Base-by-base conservation (phyloP, 2,329 filamentous ascomycete species). In the Pyrenochaeta sp. region DNA sequence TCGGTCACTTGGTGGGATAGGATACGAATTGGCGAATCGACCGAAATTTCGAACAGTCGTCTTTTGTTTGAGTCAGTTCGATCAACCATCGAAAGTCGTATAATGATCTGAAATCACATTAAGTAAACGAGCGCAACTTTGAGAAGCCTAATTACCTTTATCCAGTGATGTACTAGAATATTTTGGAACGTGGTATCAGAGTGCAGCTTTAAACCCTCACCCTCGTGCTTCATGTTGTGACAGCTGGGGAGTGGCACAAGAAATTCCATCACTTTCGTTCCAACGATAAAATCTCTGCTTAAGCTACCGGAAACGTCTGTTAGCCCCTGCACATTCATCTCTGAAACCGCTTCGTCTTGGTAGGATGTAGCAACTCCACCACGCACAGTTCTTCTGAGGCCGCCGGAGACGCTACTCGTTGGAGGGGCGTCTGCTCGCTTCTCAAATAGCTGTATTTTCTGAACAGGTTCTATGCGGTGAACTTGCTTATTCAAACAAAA, bases 11-110 rank as follows among this genome's bases (percentile, higher is more conserved):
- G 32, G 32, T 35, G 32, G 12, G 32, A 35, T 35, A 39, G 17
- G 35, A 49, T 44, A 49, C 51, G 51, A 49, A 49, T 23, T 54
- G 49, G 51, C 39, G 45, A 41, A 17, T 39, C 14, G 11, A 39
- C 35, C 5, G 35, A 39, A 20, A 39, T 39, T 5, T 39, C 18
- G 17, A 39, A 39, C 4, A 17, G 35, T 39, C 35, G 14, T 17
- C 12, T 12, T 20, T 39, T 39, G 14, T 20, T 20, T 18, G 17
- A 15, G 18, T 39, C 17, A 6, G 14, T 18, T 39, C 15, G n/a
- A 20, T 39, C 18, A 11, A 17, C 9, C 12, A 20, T 20, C n/a
- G 35, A 17, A 20, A 39, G 14, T 15, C 15, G 35, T 11, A 39
- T 17, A 18, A 39, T 12, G 18, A 39, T 17, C 35, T 39, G 31